Conservation (phyloP, 2,329 filamentous ascomycete species). For the Penicillium sp. region DNA sequence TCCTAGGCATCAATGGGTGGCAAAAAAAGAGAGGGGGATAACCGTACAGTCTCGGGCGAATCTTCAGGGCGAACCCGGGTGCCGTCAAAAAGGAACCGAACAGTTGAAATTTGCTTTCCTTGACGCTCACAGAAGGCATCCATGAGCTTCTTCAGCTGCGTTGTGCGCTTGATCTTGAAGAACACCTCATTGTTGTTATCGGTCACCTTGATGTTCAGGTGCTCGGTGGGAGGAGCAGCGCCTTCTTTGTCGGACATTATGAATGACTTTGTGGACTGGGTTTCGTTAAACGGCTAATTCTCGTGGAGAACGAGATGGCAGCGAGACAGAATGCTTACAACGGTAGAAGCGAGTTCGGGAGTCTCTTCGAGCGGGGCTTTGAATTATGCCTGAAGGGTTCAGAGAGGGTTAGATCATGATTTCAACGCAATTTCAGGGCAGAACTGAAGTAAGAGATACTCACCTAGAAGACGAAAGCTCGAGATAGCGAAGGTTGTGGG, state of each 20-base stretch:
- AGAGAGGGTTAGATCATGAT: not conserved
- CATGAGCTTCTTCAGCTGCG: slow-evolving; percentile 95
- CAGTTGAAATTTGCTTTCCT: slow-evolving; percentile 73
- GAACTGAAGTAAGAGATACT: not conserved
- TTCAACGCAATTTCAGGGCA: not conserved
- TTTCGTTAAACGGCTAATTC: slow-evolving; percentile 1
- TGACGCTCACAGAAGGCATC: slow-evolving; percentile 94
- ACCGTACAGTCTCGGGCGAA: slow-evolving; percentile 77
- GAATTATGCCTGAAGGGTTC: not conserved
- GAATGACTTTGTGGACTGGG: not conserved
- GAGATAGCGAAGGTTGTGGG: slow-evolving; percentile 1
- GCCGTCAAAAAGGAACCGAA: slow-evolving; percentile 95
- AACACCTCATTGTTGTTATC: slow-evolving; percentile 99
- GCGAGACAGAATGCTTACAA: slow-evolving; percentile 1
- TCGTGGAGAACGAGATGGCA: not conserved
- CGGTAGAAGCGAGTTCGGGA: not conserved
- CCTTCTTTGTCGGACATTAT: slow-evolving; percentile 18
- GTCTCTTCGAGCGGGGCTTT: not conserved
- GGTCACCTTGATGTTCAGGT: slow-evolving; percentile 98
- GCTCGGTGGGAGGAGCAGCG: slow-evolving; percentile 52
- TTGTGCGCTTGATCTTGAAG: slow-evolving; percentile 98
- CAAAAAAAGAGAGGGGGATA: slow-evolving; percentile 1
- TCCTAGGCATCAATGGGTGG: slow-evolving; percentile 7
- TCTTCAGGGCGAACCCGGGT: slow-evolving; percentile 80
- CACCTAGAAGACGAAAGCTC: not conserved